Evolutionary conservation across 306 rosid genomes (phyloP), one percentile per base, ranked within the genome.

Genomic region (Rosa persica): DNA sequence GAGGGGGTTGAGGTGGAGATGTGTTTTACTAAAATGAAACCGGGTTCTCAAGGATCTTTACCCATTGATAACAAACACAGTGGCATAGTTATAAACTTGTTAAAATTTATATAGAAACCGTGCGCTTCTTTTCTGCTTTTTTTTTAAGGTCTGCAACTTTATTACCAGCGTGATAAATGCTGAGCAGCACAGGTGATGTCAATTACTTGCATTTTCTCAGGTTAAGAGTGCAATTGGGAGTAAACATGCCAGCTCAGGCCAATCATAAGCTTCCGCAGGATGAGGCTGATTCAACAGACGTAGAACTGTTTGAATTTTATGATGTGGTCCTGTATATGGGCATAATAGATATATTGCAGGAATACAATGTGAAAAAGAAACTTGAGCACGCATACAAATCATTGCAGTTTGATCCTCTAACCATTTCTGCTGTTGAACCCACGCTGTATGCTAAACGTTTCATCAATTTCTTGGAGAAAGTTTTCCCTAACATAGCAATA

Each of bases 201-300:
- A 39, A 54, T 15, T 34, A 27, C 73, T 72, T 67, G 40, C 19
- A 20, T 76, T 61, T 80, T 12, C 62, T 55, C 89, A 95, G 99
- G 84, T 81, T 95, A 76, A 80, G 93, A 44, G 99, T 95, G 84
- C 99, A 95, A 80, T 66, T 95, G 84, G 99, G 99, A 62, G 98
- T 93, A 36, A 93, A 95, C 89, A 95, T 95, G 99, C 99, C 99
- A 5, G 98, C 99, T 34, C 92, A 85, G 80, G 98, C 99, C 1
- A 77, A 69, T 43, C 78, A 72, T 62, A 91, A 89, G 80, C 70
- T 89, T 82, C 73, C 7, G 1, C 81, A 85, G 62, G 90, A 77
- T n/a, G 83, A 76, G 65, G 85, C 75, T 40, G 92, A 86, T 65
- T 86, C 89, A 43, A 38, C 75, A 34, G 96, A 91, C 73, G 87